Conservation (phyloP, 2,329 filamentous ascomycete species). For the Didymella pinodella region DNA sequence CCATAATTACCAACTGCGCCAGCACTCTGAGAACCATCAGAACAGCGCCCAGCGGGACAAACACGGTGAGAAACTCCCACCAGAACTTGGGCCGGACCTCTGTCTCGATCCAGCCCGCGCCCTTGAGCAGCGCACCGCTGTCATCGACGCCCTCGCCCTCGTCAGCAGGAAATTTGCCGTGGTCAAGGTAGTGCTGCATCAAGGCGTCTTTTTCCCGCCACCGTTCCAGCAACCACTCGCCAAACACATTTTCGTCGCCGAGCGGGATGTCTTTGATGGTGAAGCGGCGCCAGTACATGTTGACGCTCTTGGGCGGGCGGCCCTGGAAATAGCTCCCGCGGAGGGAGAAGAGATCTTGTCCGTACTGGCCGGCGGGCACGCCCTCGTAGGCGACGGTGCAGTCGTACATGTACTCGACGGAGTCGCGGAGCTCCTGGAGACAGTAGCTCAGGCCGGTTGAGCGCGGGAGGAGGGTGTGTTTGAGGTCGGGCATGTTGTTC, state of each 20-base stretch:
- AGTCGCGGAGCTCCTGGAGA: constrained; percentile 75
- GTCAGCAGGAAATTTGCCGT: constrained; percentile 82
- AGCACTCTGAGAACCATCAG: constrained; percentile 48
- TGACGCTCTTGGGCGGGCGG: constrained; percentile 89
- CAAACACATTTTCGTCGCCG: constrained; percentile 74
- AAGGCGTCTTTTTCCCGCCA: constrained; percentile 94
- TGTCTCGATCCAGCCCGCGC: constrained; percentile 57
- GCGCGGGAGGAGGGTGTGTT: constrained; percentile 77
- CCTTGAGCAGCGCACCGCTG: constrained; percentile 35
- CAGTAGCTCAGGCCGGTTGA: constrained; percentile 84
- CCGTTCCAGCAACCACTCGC: constrained; percentile 79
- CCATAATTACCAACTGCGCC: constrained; percentile 35
- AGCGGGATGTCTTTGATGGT: constrained; percentile 80
- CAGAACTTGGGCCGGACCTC: constrained; percentile 53
- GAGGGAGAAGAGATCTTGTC: constrained; percentile 87
- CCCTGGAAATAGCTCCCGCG: constrained; percentile 88
- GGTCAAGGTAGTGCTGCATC: constrained; percentile 76
- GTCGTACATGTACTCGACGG: constrained; percentile 85
- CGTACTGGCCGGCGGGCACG: constrained; percentile 73
- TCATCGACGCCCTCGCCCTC: constrained; percentile 29
- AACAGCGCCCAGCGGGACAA: constrained; percentile 50
- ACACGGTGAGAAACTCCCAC: constrained; percentile 56
- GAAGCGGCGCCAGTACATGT: constrained; percentile 95
- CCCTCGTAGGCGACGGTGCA: constrained; percentile 97
- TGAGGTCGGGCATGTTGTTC: constrained; percentile 70